Conservation (phyloP, 2,329 filamentous ascomycete genomes). For the Epichloe amarillans region DNA sequence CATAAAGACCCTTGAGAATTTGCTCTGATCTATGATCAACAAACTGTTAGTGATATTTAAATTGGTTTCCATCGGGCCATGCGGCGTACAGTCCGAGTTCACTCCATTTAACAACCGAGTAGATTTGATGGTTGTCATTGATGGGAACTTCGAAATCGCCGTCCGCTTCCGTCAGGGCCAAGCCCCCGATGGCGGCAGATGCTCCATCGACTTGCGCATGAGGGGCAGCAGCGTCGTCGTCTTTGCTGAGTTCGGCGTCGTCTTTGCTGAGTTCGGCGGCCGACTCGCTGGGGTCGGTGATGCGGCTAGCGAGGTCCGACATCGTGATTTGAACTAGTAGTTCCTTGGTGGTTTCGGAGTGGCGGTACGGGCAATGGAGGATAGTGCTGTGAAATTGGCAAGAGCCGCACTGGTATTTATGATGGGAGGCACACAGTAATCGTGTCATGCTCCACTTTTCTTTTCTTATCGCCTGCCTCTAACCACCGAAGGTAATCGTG, state of each 20-base stretch:
- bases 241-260: not conserved
- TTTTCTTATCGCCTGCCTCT: no score
- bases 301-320: slow-evolving; percentile 7
- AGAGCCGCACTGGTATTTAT: no score
- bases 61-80: not conserved
- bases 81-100: slow-evolving; percentile 7
- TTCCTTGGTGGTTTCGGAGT: not conserved
- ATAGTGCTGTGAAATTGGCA: no score
- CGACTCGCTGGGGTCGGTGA: slow-evolving; percentile 1
- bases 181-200: slow-evolving; percentile 5
- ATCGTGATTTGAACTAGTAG: not conserved
- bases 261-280: not conserved
- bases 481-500: no score
- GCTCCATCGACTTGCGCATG: slow-evolving; percentile 6
- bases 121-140: slow-evolving; percentile 5
- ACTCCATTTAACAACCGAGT: slow-evolving; percentile 4
- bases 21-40: slow-evolving; percentile 22
- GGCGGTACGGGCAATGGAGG: not conserved
- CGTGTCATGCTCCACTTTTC: no score
- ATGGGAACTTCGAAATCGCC: slow-evolving; percentile 7
- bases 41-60: not conserved
- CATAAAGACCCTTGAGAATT: slow-evolving; percentile 64
- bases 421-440: no score
- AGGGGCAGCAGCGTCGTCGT: not conserved
- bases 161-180: slow-evolving; percentile 3